Conservation (phyloP, 495 filamentous ascomycete genomes). For the Tuber magnatum region DNA sequence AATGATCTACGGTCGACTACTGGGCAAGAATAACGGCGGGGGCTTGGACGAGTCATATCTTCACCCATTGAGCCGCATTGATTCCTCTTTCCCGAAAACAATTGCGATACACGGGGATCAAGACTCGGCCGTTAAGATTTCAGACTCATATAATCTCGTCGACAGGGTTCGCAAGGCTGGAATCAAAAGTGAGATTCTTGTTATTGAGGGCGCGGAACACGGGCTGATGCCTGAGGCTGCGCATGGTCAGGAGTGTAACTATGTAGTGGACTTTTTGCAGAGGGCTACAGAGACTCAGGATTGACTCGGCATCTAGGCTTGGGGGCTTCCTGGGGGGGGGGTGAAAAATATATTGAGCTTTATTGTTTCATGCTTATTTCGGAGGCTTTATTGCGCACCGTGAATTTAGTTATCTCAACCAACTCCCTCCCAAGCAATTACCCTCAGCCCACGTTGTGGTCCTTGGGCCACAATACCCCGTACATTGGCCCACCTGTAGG, state of each 20-base stretch:
- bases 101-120: background rate
- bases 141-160: background rate
- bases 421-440: background rate
- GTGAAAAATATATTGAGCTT: background rate
- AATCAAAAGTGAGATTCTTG: background rate
- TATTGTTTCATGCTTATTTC: background rate
- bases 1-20: background rate
- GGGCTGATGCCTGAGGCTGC: background rate
- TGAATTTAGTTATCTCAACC: background rate
- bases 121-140: background rate
- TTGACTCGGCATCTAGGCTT: background rate
- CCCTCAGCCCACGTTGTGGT: background rate
- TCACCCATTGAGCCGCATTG: slow-evolving; percentile 1
- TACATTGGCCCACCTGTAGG: background rate
- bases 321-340: background rate
- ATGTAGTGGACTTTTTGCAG: background rate
- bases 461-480: background rate
- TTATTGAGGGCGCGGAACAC: background rate
- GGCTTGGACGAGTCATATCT: background rate
- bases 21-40: background rate
- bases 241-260: background rate
- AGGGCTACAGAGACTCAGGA: background rate
- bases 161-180: background rate
- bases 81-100: background rate
- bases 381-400: background rate